phyloP scores from a whole-genome alignment of 2,329 filamentous ascomycete genomes.

The Stromatinia cepivora region DNA sequence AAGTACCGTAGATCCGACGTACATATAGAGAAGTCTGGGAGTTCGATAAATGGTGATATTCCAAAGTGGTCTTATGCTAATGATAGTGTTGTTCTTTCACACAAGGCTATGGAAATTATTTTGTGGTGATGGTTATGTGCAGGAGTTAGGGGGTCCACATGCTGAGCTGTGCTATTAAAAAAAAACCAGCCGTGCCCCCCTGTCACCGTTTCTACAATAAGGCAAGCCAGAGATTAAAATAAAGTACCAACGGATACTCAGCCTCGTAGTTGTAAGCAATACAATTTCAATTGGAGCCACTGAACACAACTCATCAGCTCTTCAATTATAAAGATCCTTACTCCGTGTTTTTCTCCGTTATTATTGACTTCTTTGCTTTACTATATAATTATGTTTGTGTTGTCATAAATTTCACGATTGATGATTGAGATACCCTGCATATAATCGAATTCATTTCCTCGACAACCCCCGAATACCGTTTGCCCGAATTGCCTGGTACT shows the following conservation, averaged over 20 bases:
- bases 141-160: slow-evolving; percentile 3
- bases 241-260: slow-evolving; percentile 19
- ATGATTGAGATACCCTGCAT: slow-evolving; percentile 11
- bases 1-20: background rate
- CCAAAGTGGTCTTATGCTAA: background rate
- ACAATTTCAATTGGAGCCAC: slow-evolving; percentile 9
- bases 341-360: background rate
- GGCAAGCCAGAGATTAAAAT: slow-evolving; percentile 7
- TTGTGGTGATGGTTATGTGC: background rate
- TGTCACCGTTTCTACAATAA: slow-evolving; percentile 17
- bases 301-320: slow-evolving; percentile 18
- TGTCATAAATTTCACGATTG: slow-evolving; percentile 12
- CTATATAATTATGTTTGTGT: slow-evolving; percentile 10
- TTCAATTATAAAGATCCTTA: background rate
- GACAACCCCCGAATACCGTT: background rate
- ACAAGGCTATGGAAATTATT: slow-evolving; percentile 18
- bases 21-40: background rate
- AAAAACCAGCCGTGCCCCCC: background rate
- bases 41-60: background rate
- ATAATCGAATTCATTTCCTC: background rate
- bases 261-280: slow-evolving; percentile 19
- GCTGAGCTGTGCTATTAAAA: slow-evolving; percentile 16
- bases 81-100: slow-evolving; percentile 8
- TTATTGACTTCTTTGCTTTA: background rate
- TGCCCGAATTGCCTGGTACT: slow-evolving; percentile 29